Base-by-base conservation (phyloP, 129 eudicot species). In the Lactuca saligna region DNA sequence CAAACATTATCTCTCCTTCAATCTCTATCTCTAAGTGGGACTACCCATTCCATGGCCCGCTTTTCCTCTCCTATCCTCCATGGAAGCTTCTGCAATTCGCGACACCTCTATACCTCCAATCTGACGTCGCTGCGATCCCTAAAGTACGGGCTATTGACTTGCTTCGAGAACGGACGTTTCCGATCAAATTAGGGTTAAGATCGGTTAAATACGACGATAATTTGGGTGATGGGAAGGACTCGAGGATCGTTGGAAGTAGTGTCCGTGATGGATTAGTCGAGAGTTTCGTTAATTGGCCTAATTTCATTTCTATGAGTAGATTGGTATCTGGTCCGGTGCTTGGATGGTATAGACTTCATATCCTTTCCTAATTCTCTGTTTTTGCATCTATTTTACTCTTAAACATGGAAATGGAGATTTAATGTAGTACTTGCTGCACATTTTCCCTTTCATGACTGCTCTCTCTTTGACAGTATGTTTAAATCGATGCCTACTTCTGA, bases 291-390 rank as follows among this genome's bases (percentile, higher is more conserved):
- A 93, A 93, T 76, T 76, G 77, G 69, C 98, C 98, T 14, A 93
- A 93, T 79, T 71, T 86, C 55, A 87, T 89, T 42, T 93, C 98
- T 0, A 69, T 89, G 61, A 59, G 74, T 41, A 80, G 96, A 57
- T 69, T 93, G 86, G 78, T 93, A 32, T 93, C 96, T 6, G 97
- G 98, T 15, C 96, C 96, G 4, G 78, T 93, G 10, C 84, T 89
- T 65, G 96, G 91, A 82, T 92, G 98, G 98, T 89, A 80, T 62
- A 56, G 17, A 64, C 49, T 63, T 7, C 33, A 10, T 57, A 53
- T 69, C 56, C 51, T 25, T 74, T 15, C 44, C 20, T 46, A 46
- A 25, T 51, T 62, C 57, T 70, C 5, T 59, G 42, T 2, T 53
- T 66, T 6, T 66, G 15, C 16, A 25, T 65, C 6, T 49, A 48